Conservation (phyloP, 768 basidiomycete genomes). For the Boletus bicolor region DNA sequence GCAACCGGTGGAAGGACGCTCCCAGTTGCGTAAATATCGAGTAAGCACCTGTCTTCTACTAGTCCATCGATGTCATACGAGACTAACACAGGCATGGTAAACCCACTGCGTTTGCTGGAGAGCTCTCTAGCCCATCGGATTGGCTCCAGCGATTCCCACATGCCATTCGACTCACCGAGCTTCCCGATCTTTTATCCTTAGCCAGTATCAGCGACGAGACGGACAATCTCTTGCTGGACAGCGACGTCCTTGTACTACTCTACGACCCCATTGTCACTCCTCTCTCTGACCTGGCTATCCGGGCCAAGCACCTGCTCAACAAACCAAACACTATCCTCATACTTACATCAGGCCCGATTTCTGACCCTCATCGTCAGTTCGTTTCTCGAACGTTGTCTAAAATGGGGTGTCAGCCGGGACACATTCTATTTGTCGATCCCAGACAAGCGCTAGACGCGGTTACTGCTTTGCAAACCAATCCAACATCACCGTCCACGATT, state of each 20-base stretch:
- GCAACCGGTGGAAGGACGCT: slow-evolving; percentile 46
- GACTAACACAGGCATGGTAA: slow-evolving; percentile 21
- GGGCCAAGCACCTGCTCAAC: slow-evolving; percentile 27
- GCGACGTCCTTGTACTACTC: slow-evolving; percentile 64
- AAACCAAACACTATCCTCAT: slow-evolving; percentile 46
- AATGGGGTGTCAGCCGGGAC: slow-evolving; percentile 26
- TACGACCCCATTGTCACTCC: slow-evolving; percentile 58
- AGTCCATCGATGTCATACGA: neutral
- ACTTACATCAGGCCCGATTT: slow-evolving; percentile 31
- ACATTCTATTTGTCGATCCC: slow-evolving; percentile 53
- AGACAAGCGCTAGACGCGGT: slow-evolving; percentile 55
- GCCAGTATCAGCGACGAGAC: slow-evolving; percentile 13
- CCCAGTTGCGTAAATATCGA: slow-evolving; percentile 25
- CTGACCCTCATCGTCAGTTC: slow-evolving; percentile 12
- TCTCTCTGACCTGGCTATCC: slow-evolving; percentile 35
- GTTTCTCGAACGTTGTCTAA: slow-evolving; percentile 22
- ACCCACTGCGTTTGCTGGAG: slow-evolving; percentile 18
- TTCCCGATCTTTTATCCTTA: slow-evolving; percentile 20
- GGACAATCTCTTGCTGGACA: slow-evolving; percentile 31
- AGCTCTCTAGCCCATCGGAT: slow-evolving; percentile 44
- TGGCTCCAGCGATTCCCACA: slow-evolving; percentile 57
- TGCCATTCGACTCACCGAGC: slow-evolving; percentile 48
- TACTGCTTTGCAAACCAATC: slow-evolving; percentile 42
- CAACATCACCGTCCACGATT: slow-evolving; percentile 47
- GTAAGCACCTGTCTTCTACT: slow-evolving; percentile 16